Conservation (phyloP, 2,329 filamentous ascomycete species). For the Ophidiomyces ophidiicola region DNA sequence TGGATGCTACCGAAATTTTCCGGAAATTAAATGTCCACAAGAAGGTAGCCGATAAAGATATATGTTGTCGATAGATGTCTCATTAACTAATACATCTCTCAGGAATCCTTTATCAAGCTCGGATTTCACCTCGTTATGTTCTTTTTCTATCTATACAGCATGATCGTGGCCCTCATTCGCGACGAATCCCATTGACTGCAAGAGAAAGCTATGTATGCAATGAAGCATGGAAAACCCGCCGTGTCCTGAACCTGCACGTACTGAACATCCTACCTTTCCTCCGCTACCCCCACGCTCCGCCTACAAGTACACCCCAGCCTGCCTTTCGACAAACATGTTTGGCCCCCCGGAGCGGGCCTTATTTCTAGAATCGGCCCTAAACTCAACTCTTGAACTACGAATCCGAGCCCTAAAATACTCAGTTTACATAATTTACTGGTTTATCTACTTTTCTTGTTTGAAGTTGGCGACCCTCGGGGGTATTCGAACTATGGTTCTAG, state of each 20-base stretch:
- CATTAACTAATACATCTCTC: conserved; percentile 3
- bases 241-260: conserved; percentile 5
- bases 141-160: conserved; percentile 99
- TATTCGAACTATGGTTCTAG: neutral
- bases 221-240: conserved; percentile 25
- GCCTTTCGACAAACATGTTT: no score
- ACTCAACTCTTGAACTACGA: no score
- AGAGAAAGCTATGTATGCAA: conserved; percentile 28
- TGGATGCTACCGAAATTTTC: conserved; percentile 98
- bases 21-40: conserved; percentile 98
- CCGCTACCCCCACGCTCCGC: neutral
- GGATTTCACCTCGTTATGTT: conserved; percentile 99
- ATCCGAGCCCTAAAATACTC: no score
- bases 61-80: neutral
- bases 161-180: conserved; percentile 91
- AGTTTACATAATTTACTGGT: neutral
- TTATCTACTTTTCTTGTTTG: neutral
- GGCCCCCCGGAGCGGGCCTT: neutral
- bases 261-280: neutral
- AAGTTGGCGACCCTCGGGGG: neutral
- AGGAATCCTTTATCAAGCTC: conserved; percentile 99
- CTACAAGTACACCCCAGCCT: neutral
- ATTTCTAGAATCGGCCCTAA: no score
- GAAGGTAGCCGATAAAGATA: conserved; percentile 50
- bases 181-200: conserved; percentile 71